These are phyloP conservation scores for Verbena officinalis DNA, from an alignment of 257 asterid species.

Conservation along the genomic window DNA sequence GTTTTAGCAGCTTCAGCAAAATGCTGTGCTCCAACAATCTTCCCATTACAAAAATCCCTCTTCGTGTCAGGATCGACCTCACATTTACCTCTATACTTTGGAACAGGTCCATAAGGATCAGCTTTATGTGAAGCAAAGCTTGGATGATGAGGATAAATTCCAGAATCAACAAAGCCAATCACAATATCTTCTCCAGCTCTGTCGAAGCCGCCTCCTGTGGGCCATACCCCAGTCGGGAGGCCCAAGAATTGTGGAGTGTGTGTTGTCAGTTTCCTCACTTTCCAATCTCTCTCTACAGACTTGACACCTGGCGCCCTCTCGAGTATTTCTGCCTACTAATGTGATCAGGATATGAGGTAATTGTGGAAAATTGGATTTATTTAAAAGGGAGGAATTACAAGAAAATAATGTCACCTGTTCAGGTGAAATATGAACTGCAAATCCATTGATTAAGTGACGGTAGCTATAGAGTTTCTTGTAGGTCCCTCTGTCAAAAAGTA, in stretches of 20 bases:
- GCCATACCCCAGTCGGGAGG: constrained; percentile 99
- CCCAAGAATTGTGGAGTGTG: constrained; percentile 98
- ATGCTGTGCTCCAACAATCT: constrained; percentile 98
- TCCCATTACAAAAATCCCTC: constrained; percentile 83
- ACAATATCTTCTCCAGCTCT: constrained; percentile 96
- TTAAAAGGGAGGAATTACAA: constrained; percentile 13
- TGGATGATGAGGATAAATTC: constrained; percentile 91
- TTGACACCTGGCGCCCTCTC: constrained; percentile 81
- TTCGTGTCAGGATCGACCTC: constrained; percentile 80
- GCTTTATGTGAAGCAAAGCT: constrained; percentile 70
- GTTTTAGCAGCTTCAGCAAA: constrained; percentile 95
- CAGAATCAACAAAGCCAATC: constrained; percentile 95
- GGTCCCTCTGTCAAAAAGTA: constrained; percentile 82
- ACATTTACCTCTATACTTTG: constrained; percentile 87
- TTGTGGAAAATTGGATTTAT: not conserved
- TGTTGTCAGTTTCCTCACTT: constrained; percentile 90
- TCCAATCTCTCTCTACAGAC: constrained; percentile 95
- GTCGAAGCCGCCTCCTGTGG: constrained; percentile 92
- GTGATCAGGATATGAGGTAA: constrained; percentile 48
- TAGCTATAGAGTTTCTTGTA: constrained; percentile 93
- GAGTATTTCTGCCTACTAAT: constrained; percentile 90
- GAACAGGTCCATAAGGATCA: constrained; percentile 89
- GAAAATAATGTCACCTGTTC: constrained; percentile 75
- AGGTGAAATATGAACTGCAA: constrained; percentile 82
- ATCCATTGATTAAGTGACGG: constrained; percentile 89